phyloP scores from a whole-genome alignment of 352 stramenopile species.

The Pythium rishiriense region DNA sequence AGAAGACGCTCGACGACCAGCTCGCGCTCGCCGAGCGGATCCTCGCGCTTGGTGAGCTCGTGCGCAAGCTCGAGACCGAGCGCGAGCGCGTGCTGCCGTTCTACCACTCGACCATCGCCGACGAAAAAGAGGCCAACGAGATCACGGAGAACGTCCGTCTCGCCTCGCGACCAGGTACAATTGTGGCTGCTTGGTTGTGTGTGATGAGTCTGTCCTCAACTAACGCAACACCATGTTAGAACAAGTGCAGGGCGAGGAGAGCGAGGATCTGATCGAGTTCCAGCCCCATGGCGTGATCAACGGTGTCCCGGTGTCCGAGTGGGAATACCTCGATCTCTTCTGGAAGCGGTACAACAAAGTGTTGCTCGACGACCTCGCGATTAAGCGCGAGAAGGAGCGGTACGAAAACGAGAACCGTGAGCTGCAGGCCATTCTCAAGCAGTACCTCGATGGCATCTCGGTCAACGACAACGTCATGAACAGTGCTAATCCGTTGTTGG shows the following conservation, averaged over 20 bases:
- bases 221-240: slow-evolving; percentile 23
- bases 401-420: slow-evolving; percentile 89
- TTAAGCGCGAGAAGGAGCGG: slow-evolving; percentile 85
- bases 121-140: slow-evolving; percentile 65
- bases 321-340: slow-evolving; percentile 90
- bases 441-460: slow-evolving; percentile 93
- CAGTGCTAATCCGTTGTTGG: slow-evolving; percentile 89
- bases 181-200: background rate
- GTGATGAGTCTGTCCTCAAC: too few relatives aligned
- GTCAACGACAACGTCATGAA: slow-evolving; percentile 92
- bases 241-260: slow-evolving; percentile 41
- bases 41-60: slow-evolving; percentile 87
- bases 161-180: slow-evolving; percentile 36
- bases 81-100: slow-evolving; percentile 90
- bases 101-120: slow-evolving; percentile 58
- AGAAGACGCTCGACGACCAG: slow-evolving; percentile 67
- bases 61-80: slow-evolving; percentile 91
- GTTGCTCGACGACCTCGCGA: slow-evolving; percentile 89
- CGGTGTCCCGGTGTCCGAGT: slow-evolving; percentile 60
- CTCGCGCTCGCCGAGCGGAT: slow-evolving; percentile 82
- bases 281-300: slow-evolving; percentile 62
- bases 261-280: slow-evolving; percentile 55
- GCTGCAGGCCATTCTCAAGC: slow-evolving; percentile 89
- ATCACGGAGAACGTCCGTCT: slow-evolving; percentile 64
- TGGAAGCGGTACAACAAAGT: slow-evolving; percentile 96